Percentiles rank a stretch among this genome's conserved stretches.
phyloP scores from a whole-genome alignment of 176 grass and related monocot genomes.

The Metroxylon sagu region DNA sequence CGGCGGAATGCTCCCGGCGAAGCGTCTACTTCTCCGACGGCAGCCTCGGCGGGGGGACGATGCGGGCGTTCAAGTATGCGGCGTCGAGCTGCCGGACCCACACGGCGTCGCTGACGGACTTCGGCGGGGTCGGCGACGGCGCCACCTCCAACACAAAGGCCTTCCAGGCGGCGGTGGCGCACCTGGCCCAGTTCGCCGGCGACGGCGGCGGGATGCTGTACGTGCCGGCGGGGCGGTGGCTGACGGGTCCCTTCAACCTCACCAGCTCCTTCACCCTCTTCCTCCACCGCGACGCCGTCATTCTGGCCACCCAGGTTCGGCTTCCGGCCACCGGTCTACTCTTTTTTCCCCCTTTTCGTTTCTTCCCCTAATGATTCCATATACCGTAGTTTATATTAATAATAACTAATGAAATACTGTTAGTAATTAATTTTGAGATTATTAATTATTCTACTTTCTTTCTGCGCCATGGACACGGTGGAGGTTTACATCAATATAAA shows the following conservation, averaged over 20 bases:
- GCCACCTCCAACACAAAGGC: conserved; percentile 74
- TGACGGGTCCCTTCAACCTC: conserved; percentile 90
- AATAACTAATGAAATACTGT: too few relatives aligned
- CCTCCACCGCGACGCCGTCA: conserved; percentile 56
- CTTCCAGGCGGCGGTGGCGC: conserved; percentile 62
- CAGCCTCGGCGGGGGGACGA: not conserved
- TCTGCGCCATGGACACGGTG: too few relatives aligned
- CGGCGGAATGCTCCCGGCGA: too few relatives aligned
- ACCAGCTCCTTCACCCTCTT: conserved; percentile 90
- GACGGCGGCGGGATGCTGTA: conserved; percentile 66
- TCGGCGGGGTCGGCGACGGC: conserved; percentile 68
- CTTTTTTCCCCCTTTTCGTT: not conserved
- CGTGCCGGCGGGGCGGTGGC: conserved; percentile 75
- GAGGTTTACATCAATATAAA: too few relatives aligned
- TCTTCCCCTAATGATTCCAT: not conserved
- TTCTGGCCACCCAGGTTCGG: conserved; percentile 59
- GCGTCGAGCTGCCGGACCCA: conserved; percentile 55
- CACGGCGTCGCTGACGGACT: conserved; percentile 58
- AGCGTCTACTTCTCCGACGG: not conserved
- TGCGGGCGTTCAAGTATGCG: conserved; percentile 44
- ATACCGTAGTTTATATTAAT: too few relatives aligned
- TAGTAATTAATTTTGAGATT: too few relatives aligned
- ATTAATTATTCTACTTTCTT: too few relatives aligned
- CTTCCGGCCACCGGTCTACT: not conserved
- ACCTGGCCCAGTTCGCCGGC: conserved; percentile 58